phyloP scores from a whole-genome alignment of 768 basidiomycete genomes.

The Suillus subluteus region DNA sequence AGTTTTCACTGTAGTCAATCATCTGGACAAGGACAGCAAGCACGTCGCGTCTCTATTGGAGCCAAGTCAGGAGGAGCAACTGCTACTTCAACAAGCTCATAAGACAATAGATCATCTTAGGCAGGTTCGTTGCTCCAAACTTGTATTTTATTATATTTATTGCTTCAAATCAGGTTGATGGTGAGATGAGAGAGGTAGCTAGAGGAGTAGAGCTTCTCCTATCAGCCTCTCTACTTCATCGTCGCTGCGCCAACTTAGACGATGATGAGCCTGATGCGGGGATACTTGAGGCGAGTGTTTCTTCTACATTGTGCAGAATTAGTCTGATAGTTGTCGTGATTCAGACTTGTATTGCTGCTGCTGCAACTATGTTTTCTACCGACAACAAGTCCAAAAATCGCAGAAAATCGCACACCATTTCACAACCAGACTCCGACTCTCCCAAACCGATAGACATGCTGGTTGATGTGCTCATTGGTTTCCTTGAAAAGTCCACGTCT shows the following conservation, averaged over 20 bases:
- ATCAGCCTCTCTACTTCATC: conserved; percentile 68
- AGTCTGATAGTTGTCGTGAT: conserved; percentile 3
- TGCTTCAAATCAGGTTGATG: conserved; percentile 16
- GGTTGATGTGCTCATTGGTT: conserved; percentile 88
- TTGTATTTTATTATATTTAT: not conserved
- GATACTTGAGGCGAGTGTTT: conserved; percentile 58
- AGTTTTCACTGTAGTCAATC: conserved; percentile 56
- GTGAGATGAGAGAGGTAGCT: conserved; percentile 35
- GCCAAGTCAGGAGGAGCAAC: conserved; percentile 56
- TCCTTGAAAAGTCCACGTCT: conserved; percentile 80
- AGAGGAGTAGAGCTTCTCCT: conserved; percentile 76
- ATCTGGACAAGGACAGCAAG: conserved; percentile 68
- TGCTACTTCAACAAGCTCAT: conserved; percentile 48
- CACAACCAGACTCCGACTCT: conserved; percentile 35
- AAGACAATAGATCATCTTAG: conserved; percentile 45
- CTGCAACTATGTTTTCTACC: conserved; percentile 53
- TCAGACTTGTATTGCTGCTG: conserved; percentile 65
- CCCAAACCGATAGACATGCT: conserved; percentile 79
- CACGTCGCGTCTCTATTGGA: conserved; percentile 60
- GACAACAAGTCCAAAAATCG: conserved; percentile 44
- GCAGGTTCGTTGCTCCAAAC: conserved; percentile 38
- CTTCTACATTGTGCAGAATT: conserved; percentile 1
- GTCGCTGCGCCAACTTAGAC: conserved; percentile 68
- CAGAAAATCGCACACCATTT: conserved; percentile 38
- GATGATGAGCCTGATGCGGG: conserved; percentile 49